phyloP scores from a whole-genome alignment of 345 rosid species.

The Brassica carinata region DNA sequence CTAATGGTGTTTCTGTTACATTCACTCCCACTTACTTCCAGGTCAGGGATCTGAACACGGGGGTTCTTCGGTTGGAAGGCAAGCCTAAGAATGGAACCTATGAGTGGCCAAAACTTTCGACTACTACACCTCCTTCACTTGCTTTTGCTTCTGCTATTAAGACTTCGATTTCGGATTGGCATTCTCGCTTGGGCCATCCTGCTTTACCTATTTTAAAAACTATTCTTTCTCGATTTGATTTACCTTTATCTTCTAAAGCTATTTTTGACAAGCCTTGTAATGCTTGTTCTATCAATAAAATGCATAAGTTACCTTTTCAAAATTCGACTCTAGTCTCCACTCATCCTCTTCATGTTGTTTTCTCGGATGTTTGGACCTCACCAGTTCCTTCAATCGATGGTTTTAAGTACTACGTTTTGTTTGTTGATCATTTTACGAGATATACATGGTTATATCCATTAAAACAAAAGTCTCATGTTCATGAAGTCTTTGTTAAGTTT shows the following conservation, averaged over 20 bases:
- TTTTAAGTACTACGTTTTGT: too few species aligned
- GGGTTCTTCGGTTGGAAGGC: background rate
- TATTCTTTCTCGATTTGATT: background rate
- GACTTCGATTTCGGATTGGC: background rate
- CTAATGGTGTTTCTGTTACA: background rate
- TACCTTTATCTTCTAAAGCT: background rate
- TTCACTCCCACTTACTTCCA: background rate
- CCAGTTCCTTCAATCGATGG: background rate
- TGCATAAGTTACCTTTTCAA: background rate
- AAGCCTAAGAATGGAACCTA: background rate
- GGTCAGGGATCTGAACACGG: background rate
- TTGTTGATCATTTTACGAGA: background rate
- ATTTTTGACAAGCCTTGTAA: background rate
- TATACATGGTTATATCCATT: background rate
- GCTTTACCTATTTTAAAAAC: background rate
- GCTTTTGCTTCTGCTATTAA: background rate
- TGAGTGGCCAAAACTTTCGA: background rate
- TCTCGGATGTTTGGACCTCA: background rate
- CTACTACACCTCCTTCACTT: background rate
- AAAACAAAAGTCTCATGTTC: background rate
- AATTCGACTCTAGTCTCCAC: background rate
- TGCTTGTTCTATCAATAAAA: background rate
- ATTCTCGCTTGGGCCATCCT: background rate
- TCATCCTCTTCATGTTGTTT: background rate
- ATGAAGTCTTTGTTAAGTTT: background rate